A percentile compares a stretch with the other conserved stretches of the same genome.
These are phyloP conservation scores for Colletotrichum sp. DNA, from an alignment of 2,329 filamentous ascomycete species.

Conservation along the genomic window DNA sequence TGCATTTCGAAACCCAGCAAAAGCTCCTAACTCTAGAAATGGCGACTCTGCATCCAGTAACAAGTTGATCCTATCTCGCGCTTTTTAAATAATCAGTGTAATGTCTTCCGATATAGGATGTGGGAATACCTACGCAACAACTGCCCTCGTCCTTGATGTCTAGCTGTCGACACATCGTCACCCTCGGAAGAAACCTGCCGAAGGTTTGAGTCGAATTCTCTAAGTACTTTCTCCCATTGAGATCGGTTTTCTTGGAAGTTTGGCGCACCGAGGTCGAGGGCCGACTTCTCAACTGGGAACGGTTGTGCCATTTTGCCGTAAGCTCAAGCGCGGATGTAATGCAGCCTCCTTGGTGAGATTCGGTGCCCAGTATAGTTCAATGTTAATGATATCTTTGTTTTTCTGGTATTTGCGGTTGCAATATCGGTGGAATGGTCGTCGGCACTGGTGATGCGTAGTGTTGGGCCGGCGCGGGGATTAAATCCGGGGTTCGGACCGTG, in stretches of 20 bases:
- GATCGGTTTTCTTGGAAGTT: not conserved
- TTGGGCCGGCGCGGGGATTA: not conserved
- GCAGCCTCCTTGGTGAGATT: not conserved
- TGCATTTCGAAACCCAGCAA: not conserved
- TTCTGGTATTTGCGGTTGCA: not conserved
- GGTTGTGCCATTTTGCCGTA: not conserved
- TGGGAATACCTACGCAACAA: not conserved
- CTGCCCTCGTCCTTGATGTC: not conserved
- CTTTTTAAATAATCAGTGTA: not conserved
- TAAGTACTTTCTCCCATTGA: not conserved
- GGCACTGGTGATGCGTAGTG: not conserved
- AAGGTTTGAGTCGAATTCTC: not conserved
- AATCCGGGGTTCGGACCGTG: not conserved
- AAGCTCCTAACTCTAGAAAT: not conserved
- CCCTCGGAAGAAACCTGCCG: not conserved
- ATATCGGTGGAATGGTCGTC: not conserved
- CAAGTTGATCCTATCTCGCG: not conserved
- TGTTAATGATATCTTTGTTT: not conserved
- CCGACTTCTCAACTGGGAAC: not conserved
- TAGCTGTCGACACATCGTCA: not conserved
- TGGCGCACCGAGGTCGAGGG: not conserved
- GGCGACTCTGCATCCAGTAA: not conserved
- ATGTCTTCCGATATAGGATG: not conserved
- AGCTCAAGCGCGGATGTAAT: not conserved
- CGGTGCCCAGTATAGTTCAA: not conserved